These are phyloP conservation scores for Otatea glauca DNA, from an alignment of 176 grass and related monocot species.

Conservation along the genomic window DNA sequence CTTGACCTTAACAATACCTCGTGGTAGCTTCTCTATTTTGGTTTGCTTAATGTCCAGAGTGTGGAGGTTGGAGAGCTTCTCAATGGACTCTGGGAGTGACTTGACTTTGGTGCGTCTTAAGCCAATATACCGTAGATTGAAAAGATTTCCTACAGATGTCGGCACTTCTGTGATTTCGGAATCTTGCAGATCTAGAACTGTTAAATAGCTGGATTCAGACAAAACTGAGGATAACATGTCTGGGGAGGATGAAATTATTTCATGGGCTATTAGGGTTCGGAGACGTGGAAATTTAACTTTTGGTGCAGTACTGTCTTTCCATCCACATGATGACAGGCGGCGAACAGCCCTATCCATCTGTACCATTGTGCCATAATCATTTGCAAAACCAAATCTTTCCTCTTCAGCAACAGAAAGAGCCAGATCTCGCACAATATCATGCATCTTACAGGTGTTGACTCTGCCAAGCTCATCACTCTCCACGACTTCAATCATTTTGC, in stretches of 20 bases:
- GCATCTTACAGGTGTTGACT: conserved; percentile 32
- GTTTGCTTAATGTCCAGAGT: conserved; percentile 41
- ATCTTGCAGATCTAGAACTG: conserved; percentile 37
- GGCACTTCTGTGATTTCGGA: conserved; percentile 24
- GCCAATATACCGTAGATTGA: conserved; percentile 38
- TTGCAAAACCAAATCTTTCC: background rate
- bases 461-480: conserved; percentile 40
- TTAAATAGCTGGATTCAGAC: conserved; percentile 15
- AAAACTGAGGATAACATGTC: background rate
- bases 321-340: background rate
- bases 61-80: conserved; percentile 3
- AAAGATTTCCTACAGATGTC: conserved; percentile 11
- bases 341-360: background rate
- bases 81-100: conserved; percentile 22
- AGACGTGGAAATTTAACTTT: background rate
- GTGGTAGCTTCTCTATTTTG: conserved; percentile 36
- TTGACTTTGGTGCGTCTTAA: conserved; percentile 23
- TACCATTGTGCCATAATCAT: background rate
- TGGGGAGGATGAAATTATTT: background rate
- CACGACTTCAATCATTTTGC: conserved; percentile 30
- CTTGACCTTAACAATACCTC: background rate
- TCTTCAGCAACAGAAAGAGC: conserved; percentile 8
- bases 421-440: conserved; percentile 10
- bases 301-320: background rate
- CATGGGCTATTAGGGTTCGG: background rate